These are phyloP conservation scores for Paraglomus occultum DNA, from an alignment of 192 early-diverging fungal species.

Conservation along the genomic window DNA sequence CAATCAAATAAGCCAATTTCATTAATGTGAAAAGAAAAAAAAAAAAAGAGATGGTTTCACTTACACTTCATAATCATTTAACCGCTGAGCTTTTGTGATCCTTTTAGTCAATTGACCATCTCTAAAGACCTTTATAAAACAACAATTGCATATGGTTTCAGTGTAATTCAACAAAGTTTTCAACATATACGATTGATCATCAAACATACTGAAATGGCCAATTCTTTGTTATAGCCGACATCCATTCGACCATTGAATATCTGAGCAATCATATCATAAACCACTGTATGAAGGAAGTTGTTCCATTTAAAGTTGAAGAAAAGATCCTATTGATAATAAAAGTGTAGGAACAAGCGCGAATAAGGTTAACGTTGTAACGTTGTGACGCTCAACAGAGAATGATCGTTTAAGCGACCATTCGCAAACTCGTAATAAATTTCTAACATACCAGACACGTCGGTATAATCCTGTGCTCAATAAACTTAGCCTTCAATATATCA, in stretches of 20 bases:
- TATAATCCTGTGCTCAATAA: constrained; percentile 64
- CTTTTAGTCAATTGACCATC: constrained; percentile 83
- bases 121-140: constrained; percentile 64
- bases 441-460: constrained; percentile 49
- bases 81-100: constrained; percentile 80
- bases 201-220: constrained; percentile 28
- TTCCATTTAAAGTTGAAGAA: constrained; percentile 97
- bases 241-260: constrained; percentile 90
- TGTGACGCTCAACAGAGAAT: too few relatives aligned
- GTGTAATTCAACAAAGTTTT: constrained; percentile 3
- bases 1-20: background rate
- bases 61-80: constrained; percentile 82
- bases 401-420: too few relatives aligned
- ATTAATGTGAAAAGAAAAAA: background rate
- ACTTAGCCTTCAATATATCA: constrained; percentile 69
- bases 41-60: background rate
- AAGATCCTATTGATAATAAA: constrained; percentile 48
- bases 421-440: too few relatives aligned
- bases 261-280: constrained; percentile 99
- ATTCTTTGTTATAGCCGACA: constrained; percentile 34
- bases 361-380: too few relatives aligned
- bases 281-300: constrained; percentile 98
- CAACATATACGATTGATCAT: background rate
- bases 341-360: too few relatives aligned
- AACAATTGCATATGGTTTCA: background rate